Evolutionary conservation across 345 rosid species (phyloP), one percentile per base, ranked within the genome.

Genomic region (Firmiana major): DNA sequence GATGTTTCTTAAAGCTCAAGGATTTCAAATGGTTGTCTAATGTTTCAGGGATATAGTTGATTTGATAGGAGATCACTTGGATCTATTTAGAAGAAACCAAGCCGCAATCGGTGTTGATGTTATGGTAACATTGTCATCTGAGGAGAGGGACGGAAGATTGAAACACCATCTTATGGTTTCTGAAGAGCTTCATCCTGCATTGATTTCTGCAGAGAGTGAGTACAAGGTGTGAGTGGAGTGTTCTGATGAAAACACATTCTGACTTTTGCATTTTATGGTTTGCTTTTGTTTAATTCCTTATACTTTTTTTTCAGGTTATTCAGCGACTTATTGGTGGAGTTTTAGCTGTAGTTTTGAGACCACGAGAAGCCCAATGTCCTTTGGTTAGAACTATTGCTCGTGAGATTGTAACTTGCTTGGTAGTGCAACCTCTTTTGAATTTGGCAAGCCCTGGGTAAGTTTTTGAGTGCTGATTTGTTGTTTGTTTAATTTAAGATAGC

Each of bases 371-470:
- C 84, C 94, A 95, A 68, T 89, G 90, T 76, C 98, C 96, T 78
- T 83, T 95, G 63, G 96, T 95, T 83, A 88, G 92, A 78, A 84
- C 96, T n/a, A 90, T 95, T 75, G 94, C 99, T 83, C 87, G 97
- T 80, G 99, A 95, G 86, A 87, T 95, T 28, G 90, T 95, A 69
- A 93, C 99, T 81, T 93, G 98, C 89, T 85, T 95, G 88, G 93
- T 95, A 74, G 38, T 93, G 84, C 96, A 90, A 85, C 99, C 98
- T 79, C 81, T 95, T 71, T 60, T 93, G 92, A 83, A 85, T 83
- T 89, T 95, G 40, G 96, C 93, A 45, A 88, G 87, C 87, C 96
- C 99, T 45, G 86, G 34, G 98, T 95, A 88, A 88, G 97, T 86
- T 78, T 43, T 55, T 31, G 9, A 73, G 28, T 3, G 26, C 36